Conservation (phyloP, 306 rosid genomes). For the Pterocarpus santalinus region DNA sequence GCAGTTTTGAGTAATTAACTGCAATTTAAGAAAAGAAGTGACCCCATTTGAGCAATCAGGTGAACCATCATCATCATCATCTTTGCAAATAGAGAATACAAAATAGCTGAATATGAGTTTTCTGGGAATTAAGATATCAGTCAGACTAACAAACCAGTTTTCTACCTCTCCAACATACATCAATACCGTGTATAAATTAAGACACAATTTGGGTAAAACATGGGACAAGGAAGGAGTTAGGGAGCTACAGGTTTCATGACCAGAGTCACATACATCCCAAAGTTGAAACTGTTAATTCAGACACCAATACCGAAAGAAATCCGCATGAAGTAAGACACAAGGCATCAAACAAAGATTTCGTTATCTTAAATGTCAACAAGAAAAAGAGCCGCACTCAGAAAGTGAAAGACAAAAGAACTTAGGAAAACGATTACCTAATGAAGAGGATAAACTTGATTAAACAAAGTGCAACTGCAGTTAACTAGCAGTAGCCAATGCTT, state of each 20-base stretch:
- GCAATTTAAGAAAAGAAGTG: not conserved
- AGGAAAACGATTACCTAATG: slow-evolving; percentile 1
- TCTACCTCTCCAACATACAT: not conserved
- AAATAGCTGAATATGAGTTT: not conserved
- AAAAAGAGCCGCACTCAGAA: slow-evolving; percentile 35
- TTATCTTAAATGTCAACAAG: slow-evolving; percentile 7
- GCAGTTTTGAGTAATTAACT: not conserved
- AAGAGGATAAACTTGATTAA: not conserved
- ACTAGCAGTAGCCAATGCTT: slow-evolving; percentile 34
- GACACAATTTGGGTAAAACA: not conserved
- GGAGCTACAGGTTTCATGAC: not conserved
- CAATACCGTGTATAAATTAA: too few species aligned
- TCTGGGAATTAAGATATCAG: not conserved
- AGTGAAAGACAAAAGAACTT: not conserved
- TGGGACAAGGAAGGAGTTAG: not conserved
- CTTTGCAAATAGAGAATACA: not conserved
- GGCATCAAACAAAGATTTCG: slow-evolving; percentile 26
- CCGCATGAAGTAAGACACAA: slow-evolving; percentile 32
- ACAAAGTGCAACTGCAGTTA: slow-evolving; percentile 33
- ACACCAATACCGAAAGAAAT: slow-evolving; percentile 18
- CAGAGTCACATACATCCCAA: not conserved
- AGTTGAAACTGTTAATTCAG: slow-evolving; percentile 2
- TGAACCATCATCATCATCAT: not conserved
- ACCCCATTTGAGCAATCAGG: not conserved
- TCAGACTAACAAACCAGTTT: slow-evolving; percentile 18